These are phyloP conservation scores for Zea mays DNA, from an alignment of 176 grass and related monocot genomes.

Conservation along the genomic window DNA sequence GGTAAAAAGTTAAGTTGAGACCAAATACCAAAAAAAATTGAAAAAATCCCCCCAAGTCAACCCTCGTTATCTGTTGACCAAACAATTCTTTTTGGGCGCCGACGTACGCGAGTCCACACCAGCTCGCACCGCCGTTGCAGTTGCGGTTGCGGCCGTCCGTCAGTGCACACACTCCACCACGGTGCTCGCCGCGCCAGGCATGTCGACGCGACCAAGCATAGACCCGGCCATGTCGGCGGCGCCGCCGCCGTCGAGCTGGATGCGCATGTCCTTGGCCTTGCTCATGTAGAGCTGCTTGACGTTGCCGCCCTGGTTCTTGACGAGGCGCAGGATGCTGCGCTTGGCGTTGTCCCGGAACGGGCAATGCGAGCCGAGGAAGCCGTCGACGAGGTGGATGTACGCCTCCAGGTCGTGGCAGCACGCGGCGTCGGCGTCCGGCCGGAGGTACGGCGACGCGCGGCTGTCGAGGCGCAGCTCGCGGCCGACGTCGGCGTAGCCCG, in stretches of 20 bases:
- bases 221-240: conserved; percentile 26
- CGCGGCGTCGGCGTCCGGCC: conserved; percentile 50
- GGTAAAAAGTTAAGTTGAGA: conserved; percentile 29
- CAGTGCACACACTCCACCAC: conserved; percentile 47
- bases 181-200: not conserved
- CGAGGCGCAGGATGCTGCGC: conserved; percentile 47
- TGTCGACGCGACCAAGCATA: not conserved
- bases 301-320: conserved; percentile 55
- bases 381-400: conserved; percentile 71
- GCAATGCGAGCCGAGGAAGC: conserved; percentile 50
- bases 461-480: conserved; percentile 59
- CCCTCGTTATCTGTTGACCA: not conserved
- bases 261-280: conserved; percentile 55
- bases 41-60: not conserved
- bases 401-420: conserved; percentile 76
- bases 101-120: not conserved
- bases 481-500: conserved; percentile 51
- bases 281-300: conserved; percentile 68
- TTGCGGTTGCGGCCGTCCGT: not conserved
- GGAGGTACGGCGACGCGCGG: conserved; percentile 65
- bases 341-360: conserved; percentile 59
- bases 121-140: not conserved
- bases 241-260: conserved; percentile 12
- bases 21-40: not conserved
- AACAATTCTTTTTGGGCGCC: not conserved